Evolutionary conservation across 805 yeast species (phyloP), one percentile per base, ranked within the genome.

Genomic region (Pichia californica): DNA sequence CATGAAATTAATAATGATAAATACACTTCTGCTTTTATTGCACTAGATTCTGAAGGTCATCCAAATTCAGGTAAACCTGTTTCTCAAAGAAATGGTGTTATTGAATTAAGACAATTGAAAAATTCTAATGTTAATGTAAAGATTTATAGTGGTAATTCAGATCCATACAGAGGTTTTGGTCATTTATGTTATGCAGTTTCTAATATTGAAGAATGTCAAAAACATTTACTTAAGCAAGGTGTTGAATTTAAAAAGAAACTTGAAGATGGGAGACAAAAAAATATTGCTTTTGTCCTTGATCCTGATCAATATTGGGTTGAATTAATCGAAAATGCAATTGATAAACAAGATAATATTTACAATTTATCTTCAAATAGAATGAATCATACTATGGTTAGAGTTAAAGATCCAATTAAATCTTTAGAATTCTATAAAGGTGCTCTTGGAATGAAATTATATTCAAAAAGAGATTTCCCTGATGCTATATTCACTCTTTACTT

Each of bases 251-350:
- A 89, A 66, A 93, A 91, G 72, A 85, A 72, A 58, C 69, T 89
- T 52, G 64, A 77, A 31, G 98, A 91, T 59, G 99, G 99, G 30
- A 80, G 96, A 65, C 96, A 87, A 67, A 81, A 80, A 64, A 74
- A 88, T 63, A 89, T 93, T 68, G 98, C 98, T 0, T 93, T 91
- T 64, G 95, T 83, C 7, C 74, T 89, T 53, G 99, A 93, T 58
- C 97, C 98, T 7, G 91, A 91, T 65, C 93, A 93, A 55, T 93
- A 93, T 68, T 91, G 99, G 99, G 76, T 91, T 56, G 99, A 91
- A 70, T 67, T 91, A 57, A 76, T 91, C 52, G 79, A 79, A 56
- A 81, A 76, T 53, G 70, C 66, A 16, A 51, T 68, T 31, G 61
- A 63, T 47, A 72, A 74, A 55, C 48, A 52, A 11, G 74, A 68